These are phyloP conservation scores for Chytriomyces confervae DNA, from an alignment of 192 early-diverging fungal species.

Conservation along the genomic window DNA sequence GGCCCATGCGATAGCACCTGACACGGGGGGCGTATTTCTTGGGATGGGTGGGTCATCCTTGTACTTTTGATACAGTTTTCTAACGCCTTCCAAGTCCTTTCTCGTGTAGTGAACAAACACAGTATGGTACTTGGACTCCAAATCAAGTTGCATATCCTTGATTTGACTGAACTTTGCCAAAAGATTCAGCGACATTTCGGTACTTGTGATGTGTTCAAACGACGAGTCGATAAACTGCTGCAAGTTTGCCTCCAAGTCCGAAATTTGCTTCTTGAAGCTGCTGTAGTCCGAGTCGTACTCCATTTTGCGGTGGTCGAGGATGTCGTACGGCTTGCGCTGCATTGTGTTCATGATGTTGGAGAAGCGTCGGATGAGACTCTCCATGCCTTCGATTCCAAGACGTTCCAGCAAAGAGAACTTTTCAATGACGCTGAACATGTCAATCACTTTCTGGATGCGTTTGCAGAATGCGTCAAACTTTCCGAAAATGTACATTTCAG, in stretches of 20 bases:
- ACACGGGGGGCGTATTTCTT: constrained; percentile 65
- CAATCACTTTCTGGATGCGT: constrained; percentile 70
- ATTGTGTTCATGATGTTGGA: constrained; percentile 66
- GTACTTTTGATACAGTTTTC: constrained; percentile 68
- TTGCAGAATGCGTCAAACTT: constrained; percentile 76
- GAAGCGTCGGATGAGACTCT: constrained; percentile 63
- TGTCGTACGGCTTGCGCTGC: constrained; percentile 73
- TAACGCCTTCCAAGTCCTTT: constrained; percentile 64
- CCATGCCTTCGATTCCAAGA: constrained; percentile 71
- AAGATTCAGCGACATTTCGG: constrained; percentile 66
- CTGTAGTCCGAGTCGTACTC: constrained; percentile 72
- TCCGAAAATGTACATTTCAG: constrained; percentile 75
- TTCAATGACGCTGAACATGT: constrained; percentile 72
- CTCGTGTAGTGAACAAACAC: constrained; percentile 69
- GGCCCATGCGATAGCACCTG: constrained; percentile 69
- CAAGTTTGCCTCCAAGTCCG: constrained; percentile 62
- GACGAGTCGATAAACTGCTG: constrained; percentile 70
- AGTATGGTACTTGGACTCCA: constrained; percentile 71
- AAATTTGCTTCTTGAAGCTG: constrained; percentile 69
- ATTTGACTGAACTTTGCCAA: constrained; percentile 66
- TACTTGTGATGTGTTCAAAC: constrained; percentile 65
- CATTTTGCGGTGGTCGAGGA: constrained; percentile 72
- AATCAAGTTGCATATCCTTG: constrained; percentile 67
- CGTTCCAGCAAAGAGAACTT: constrained; percentile 64
- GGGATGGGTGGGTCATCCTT: constrained; percentile 67